Evolutionary conservation across 164 flowering plant species (phyloP).

Genomic region (Macadamia tetraphylla): DNA sequence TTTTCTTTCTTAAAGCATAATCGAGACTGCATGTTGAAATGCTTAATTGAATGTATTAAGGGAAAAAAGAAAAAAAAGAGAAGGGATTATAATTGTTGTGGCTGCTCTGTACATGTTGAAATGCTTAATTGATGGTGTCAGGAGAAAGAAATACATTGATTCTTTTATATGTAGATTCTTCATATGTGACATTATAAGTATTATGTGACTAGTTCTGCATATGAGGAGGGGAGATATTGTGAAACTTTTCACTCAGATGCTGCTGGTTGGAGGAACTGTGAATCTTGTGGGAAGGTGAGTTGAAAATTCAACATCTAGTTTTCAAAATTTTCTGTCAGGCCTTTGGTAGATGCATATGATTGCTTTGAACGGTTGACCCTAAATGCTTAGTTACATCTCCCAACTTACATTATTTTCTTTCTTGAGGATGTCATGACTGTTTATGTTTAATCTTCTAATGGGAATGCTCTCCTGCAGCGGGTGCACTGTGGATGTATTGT

Average conservation of each 20-base stretch:
- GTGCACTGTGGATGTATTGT: slow-evolving; percentile 93
- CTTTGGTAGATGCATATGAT: background rate
- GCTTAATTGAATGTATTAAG: too few species aligned
- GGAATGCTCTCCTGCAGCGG: slow-evolving; percentile 42
- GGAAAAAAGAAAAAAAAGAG: too few species aligned
- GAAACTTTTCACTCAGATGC: slow-evolving; percentile 63
- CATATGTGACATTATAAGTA: background rate
- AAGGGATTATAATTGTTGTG: too few species aligned
- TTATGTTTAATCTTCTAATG: background rate
- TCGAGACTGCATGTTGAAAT: too few species aligned
- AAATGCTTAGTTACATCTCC: background rate
- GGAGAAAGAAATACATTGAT: too few species aligned
- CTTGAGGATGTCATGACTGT: background rate
- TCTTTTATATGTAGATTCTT: too few species aligned
- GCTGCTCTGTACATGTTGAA: too few species aligned
- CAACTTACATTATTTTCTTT: background rate
- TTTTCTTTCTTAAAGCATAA: too few species aligned
- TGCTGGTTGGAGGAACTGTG: slow-evolving; percentile 89
- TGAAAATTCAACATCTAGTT: background rate
- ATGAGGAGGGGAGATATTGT: slow-evolving; percentile 45
- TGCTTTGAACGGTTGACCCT: background rate
- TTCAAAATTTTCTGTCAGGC: background rate
- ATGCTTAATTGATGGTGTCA: too few species aligned
- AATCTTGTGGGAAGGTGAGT: slow-evolving; percentile 81
- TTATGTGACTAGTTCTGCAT: slow-evolving; percentile 44